These are phyloP conservation scores for Aspergillus ellipticus DNA, from an alignment of 495 filamentous ascomycete species.

Conservation along the genomic window DNA sequence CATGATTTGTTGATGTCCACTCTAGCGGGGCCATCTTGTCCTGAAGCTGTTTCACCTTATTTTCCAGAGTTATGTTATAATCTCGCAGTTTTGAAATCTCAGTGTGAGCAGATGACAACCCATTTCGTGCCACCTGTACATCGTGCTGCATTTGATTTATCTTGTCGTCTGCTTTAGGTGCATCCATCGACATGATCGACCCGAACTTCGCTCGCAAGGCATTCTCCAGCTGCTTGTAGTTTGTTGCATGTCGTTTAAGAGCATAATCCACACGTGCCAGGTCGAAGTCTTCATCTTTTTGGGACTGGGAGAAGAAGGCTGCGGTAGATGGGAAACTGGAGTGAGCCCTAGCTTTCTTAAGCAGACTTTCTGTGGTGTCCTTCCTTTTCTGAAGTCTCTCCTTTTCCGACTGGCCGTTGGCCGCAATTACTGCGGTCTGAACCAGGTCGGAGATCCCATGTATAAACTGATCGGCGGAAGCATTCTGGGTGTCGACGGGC, in stretches of 20 bases:
- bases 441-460: constrained; percentile 19
- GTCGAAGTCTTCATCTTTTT: constrained; percentile 16
- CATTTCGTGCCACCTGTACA: constrained; percentile 1
- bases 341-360: constrained; percentile 20
- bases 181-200: neutral
- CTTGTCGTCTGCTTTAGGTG: neutral
- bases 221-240: constrained; percentile 11
- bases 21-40: neutral
- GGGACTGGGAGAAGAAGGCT: constrained; percentile 15
- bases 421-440: constrained; percentile 13
- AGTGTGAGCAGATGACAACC: neutral
- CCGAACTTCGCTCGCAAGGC: constrained; percentile 5
- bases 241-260: constrained; percentile 9
- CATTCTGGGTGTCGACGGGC: neutral
- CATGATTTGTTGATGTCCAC: neutral
- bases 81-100: constrained; percentile 1
- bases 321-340: constrained; percentile 20
- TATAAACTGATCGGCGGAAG: constrained; percentile 11
- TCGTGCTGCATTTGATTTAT: constrained; percentile 7
- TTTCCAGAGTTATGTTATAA: neutral
- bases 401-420: constrained; percentile 16
- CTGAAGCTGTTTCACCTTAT: constrained; percentile 1
- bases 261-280: constrained; percentile 14
- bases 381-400: constrained; percentile 22
- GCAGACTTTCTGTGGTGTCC: constrained; percentile 10